Evolutionary conservation across 2,329 filamentous ascomycete species (phyloP), one percentile per base, ranked within the genome.

Genomic region (Ophiognomonia clavigignenti-juglandacearum): DNA sequence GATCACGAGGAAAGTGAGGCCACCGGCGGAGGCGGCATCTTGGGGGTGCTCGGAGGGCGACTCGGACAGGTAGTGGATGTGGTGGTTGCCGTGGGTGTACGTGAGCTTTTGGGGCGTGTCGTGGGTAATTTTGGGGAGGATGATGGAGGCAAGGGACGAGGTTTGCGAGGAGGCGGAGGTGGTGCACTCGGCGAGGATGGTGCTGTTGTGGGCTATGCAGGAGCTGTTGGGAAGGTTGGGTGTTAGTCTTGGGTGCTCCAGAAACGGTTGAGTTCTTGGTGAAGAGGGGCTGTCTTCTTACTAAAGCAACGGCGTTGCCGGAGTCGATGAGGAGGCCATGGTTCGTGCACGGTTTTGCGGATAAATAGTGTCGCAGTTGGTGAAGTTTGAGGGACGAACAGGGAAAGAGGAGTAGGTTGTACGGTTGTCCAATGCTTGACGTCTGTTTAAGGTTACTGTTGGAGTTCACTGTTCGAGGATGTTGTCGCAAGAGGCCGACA

Each of bases 11-110:
- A 93, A 98, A 39, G 90, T 96, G 32, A 98, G 79, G 1, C 90
- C 88, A 44, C 88, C 88, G 42, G 87, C 83, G 7, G 83, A 80
- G 41, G 75, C 74, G 58, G 68, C 72, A 47, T 72, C 72, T n/a
- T n/a, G 24, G 24, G 6, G 6, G 61, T 84, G 79, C 58, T 79
- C 79, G 3, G 83, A 84, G 9, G 89, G 84, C 1, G 89, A 83
- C 62, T 93, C 87, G 60, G 91, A 81, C 62, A 97, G 86, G 75
- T 95, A 96, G 77, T 98, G 92, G 67, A 97, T 93, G 74, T 93
- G 89, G 66, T 95, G 84, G 51, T 84, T 75, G 69, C 90, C 87
- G 68, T 96, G 90, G 34, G 89, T 95, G 72, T 95, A 96, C 45
- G 92, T 97, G 56, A 95, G 81, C 70, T 96, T 96, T 62, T 95